Evolutionary conservation across 1,284 basidiomycete genomes (phyloP), one percentile per base, ranked within the genome.

Genomic region (Cryptococcus sp.): DNA sequence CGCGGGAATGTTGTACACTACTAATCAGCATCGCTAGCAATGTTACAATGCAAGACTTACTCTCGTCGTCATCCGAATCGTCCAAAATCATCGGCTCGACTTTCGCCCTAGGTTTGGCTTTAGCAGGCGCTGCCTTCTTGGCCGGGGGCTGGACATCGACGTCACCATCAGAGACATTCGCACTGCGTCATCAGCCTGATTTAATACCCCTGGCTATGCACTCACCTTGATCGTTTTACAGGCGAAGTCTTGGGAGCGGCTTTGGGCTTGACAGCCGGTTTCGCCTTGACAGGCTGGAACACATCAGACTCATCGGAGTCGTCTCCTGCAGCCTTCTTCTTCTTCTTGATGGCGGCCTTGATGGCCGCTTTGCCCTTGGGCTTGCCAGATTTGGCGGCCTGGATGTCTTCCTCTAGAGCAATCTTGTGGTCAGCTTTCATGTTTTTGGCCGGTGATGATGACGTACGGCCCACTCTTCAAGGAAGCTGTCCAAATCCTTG

Each of bases 401-500:
- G 54, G 5, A 55, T 61, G 51, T 79, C 78, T 18, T 80, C 79
- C 49, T 81, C 78, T 64, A 86, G 86, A 14, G 81, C 78, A 59
- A 79, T 79, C 83, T 88, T 46, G 25, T 53, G 40, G 31, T 22
- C 10, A 45, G 7, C n/a, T n/a, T n/a, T n/a, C n/a, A n/a, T n/a
- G n/a, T n/a, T n/a, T n/a, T 7, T 3, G 16, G 23, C 2, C 48
- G n/a, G 13, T 23, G 24, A 13, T 28, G 16, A 36, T 31, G 2
- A 16, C 28, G 59, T 56, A 87, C 91, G 74, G 89, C 82, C 91
- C 91, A 98, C 65, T 87, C 84, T 39, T 76, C 80, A 39, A 91
- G 72, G 80, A 98, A 96, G 24, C 73, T 76, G 65, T 93, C 87
- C 22, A 99, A 79, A 66, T 99, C 96, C 13, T 80, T 79, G 66